These are phyloP conservation scores for Amanita pseudoporphyria DNA, from an alignment of 768 basidiomycete genomes.

Conservation along the genomic window DNA sequence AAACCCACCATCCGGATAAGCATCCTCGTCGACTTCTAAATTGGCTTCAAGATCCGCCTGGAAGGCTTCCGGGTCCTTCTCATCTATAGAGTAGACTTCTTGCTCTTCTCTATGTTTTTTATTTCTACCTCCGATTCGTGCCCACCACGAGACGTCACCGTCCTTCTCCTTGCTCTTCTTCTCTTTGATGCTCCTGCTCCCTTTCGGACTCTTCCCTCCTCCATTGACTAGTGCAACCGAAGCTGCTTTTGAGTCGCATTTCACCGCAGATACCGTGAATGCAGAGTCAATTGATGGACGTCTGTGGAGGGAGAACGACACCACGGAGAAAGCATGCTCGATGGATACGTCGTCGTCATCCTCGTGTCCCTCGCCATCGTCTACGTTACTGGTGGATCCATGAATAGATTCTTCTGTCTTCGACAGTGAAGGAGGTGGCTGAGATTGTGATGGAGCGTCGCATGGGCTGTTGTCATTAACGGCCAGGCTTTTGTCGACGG, in stretches of 20 bases:
- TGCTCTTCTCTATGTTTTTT: not conserved
- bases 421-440: no score
- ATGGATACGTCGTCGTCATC: not conserved
- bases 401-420: not conserved
- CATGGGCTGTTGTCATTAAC: not conserved
- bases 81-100: not conserved
- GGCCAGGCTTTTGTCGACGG: not conserved
- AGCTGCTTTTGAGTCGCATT: not conserved
- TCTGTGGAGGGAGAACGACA: not conserved
- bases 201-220: no score
- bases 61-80: not conserved
- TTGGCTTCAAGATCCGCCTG: not conserved
- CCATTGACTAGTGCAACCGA: not conserved
- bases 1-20: constrained; percentile 33
- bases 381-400: not conserved
- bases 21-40: not conserved
- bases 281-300: not conserved
- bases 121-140: not conserved
- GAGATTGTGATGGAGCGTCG: not conserved
- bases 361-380: not conserved
- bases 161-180: not conserved
- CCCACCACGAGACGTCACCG: not conserved
- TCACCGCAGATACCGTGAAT: not conserved
- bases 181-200: not conserved
- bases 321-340: not conserved